Percentiles rank a stretch among this genome's conserved stretches.
Evolutionary conservation across 306 rosid species (phyloP).

Genomic region (Sphenostylis stenocarpa): DNA sequence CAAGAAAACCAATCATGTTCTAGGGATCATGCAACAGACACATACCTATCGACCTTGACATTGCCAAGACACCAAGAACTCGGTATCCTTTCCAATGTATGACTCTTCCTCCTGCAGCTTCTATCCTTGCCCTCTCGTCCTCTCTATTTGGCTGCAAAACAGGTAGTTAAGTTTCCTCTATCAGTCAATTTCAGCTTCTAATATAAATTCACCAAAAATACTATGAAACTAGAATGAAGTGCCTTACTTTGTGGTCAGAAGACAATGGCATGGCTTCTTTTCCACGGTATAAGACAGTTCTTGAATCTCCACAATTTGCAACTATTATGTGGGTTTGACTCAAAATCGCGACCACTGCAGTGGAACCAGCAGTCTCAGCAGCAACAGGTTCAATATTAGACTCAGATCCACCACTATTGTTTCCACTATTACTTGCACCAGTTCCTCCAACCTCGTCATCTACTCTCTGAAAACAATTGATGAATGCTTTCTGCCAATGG

Average conservation of each 20-base stretch:
- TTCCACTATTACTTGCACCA: constrained; percentile 22
- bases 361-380: constrained; percentile 83
- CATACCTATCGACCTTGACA: constrained; percentile 89
- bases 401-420: constrained; percentile 34
- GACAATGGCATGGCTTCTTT: constrained; percentile 69
- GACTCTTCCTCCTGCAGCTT: constrained; percentile 85
- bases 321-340: constrained; percentile 60
- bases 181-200: constrained; percentile 16
- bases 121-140: constrained; percentile 73
- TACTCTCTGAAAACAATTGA: constrained; percentile 62
- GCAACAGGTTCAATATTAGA: constrained; percentile 45
- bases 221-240: constrained; percentile 12
- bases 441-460: constrained; percentile 69
- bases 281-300: constrained; percentile 80
- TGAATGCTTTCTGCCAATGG: constrained; percentile 60
- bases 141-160: constrained; percentile 72
- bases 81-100: constrained; percentile 81
- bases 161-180: constrained; percentile 3
- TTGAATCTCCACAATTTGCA: constrained; percentile 84
- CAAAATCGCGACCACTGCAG: constrained; percentile 75
- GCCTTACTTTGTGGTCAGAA: constrained; percentile 76
- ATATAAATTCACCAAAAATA: constrained; percentile 15
- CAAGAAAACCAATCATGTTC: constrained; percentile 17
- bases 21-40: constrained; percentile 14
- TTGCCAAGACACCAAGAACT: constrained; percentile 83